Conservation (phyloP, 371 early-diverging fungal genomes). For the Saksenaea vasiformis region DNA sequence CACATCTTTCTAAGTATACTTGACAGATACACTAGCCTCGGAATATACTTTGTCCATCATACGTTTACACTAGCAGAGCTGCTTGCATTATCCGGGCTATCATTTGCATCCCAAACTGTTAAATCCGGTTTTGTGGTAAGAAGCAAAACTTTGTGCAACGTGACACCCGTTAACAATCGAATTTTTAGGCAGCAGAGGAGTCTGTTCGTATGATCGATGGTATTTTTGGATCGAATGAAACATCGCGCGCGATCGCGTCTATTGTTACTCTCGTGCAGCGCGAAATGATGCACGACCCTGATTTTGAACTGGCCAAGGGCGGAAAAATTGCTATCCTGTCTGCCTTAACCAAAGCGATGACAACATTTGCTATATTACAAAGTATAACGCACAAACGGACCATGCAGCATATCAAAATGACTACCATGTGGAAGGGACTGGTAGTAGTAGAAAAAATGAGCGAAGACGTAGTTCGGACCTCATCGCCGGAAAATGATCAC, state of each 20-base stretch:
- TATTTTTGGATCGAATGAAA: slow-evolving; percentile 86
- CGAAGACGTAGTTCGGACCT: neutral
- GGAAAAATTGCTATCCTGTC: slow-evolving; percentile 68
- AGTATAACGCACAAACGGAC: slow-evolving; percentile 66
- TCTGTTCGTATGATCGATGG: slow-evolving; percentile 87
- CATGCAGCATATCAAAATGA: slow-evolving; percentile 37
- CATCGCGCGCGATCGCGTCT: slow-evolving; percentile 80
- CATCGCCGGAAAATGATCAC: neutral
- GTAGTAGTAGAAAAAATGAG: slow-evolving; percentile 35
- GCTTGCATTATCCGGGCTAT: slow-evolving; percentile 71
- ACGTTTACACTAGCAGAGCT: slow-evolving; percentile 76
- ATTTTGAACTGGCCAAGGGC: slow-evolving; percentile 54
- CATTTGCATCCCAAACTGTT: slow-evolving; percentile 70
- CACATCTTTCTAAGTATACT: slow-evolving; percentile 54
- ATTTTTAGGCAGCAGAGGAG: slow-evolving; percentile 75
- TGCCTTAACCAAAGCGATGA: slow-evolving; percentile 74
- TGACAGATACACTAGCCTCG: slow-evolving; percentile 64
- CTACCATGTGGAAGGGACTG: slow-evolving; percentile 46
- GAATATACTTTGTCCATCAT: slow-evolving; percentile 64
- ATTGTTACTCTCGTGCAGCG: slow-evolving; percentile 70
- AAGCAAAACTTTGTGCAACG: neutral
- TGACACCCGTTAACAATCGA: neutral
- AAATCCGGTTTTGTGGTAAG: slow-evolving; percentile 65
- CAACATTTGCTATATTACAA: slow-evolving; percentile 81
- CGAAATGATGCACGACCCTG: slow-evolving; percentile 67